phyloP scores from a whole-genome alignment of 2,329 filamentous ascomycete species.

The Monilinia fructicola region DNA sequence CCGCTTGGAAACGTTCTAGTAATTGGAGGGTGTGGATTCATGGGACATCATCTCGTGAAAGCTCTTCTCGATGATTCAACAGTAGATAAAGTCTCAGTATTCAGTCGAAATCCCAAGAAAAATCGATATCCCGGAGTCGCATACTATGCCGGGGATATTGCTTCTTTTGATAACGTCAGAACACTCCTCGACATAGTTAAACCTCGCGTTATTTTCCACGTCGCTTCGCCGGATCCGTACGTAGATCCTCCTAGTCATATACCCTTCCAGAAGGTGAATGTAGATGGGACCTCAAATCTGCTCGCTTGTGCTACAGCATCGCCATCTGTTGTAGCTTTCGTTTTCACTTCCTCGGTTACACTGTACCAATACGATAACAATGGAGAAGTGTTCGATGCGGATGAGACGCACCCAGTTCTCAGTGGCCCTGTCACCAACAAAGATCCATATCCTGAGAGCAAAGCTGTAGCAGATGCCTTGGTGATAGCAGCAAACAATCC shows the following conservation, averaged over 20 bases:
- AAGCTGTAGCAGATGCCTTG: not conserved
- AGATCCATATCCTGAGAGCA: not conserved
- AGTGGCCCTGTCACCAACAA: not conserved
- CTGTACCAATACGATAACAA: not conserved
- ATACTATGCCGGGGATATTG: conserved; percentile 39
- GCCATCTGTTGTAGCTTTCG: not conserved
- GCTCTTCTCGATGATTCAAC: conserved; percentile 34
- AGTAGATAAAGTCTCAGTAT: conserved; percentile 35
- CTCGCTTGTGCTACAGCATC: not conserved
- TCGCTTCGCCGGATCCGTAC: not conserved
- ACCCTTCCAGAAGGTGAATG: not conserved
- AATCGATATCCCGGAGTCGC: conserved; percentile 35
- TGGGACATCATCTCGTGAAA: conserved; percentile 32
- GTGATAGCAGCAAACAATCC: not conserved
- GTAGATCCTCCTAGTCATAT: not conserved
- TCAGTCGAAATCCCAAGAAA: conserved; percentile 35
- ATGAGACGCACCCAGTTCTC: not conserved
- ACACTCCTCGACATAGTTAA: conserved; percentile 32
- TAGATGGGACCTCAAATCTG: not conserved
- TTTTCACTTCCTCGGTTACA: not conserved
- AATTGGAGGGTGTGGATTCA: not conserved
- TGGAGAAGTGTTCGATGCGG: not conserved
- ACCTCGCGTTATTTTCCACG: conserved; percentile 39
- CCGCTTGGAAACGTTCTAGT: not conserved
- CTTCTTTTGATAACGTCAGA: conserved; percentile 28